Conservation (phyloP, 208 protist genomes). For the Leptomonas pyrrhocoris region DNA sequence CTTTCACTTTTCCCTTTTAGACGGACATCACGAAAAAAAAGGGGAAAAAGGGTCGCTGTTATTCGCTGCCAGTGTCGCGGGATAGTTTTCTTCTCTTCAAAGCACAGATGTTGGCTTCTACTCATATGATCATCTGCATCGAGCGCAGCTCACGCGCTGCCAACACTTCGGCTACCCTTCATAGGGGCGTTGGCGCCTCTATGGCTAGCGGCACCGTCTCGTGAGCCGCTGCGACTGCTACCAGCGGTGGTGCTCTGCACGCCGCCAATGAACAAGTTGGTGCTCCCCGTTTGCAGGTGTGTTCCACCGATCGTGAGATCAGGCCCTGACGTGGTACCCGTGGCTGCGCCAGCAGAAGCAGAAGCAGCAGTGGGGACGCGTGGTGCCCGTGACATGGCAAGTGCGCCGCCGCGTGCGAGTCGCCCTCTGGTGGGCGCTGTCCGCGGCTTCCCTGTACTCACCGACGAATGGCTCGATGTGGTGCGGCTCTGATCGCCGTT, state of each 20-base stretch:
- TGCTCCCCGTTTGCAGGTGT: conserved; percentile 13
- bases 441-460: conserved; percentile 3
- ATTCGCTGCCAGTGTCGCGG: too few species aligned
- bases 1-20: too few species aligned
- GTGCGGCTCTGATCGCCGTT: neutral
- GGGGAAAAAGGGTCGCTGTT: too few species aligned
- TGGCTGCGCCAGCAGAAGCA: neutral
- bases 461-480: conserved; percentile 9
- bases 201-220: neutral
- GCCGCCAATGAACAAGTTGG: conserved; percentile 9
- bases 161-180: neutral
- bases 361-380: neutral
- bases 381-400: neutral
- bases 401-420: conserved; percentile 18
- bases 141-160: neutral
- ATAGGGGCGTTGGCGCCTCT: neutral
- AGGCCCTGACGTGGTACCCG: neutral
- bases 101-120: neutral
- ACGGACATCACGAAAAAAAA: too few species aligned
- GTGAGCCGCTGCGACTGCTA: conserved; percentile 16
- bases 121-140: conserved; percentile 7
- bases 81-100: too few species aligned
- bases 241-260: neutral
- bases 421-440: conserved; percentile 17
- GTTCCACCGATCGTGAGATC: conserved; percentile 26